Percentiles rank a stretch among this genome's conserved stretches.
phyloP scores from a whole-genome alignment of 495 filamentous ascomycete species.

The Aspergillus kassunensis region DNA sequence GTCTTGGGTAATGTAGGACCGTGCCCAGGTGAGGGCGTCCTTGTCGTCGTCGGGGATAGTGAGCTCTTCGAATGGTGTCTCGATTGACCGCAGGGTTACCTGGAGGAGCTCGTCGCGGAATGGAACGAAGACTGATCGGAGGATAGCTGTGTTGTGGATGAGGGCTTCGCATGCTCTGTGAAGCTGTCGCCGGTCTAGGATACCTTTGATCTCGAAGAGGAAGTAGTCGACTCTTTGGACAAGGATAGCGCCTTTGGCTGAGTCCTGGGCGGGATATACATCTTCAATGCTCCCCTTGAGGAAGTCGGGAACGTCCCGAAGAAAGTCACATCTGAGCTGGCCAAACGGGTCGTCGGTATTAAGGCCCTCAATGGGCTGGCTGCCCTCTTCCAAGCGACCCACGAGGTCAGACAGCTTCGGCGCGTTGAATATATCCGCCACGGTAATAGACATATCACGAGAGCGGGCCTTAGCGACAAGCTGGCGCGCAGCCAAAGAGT shows the following conservation, averaged over 20 bases:
- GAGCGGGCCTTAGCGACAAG: background rate
- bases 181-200: background rate
- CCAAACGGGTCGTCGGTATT: background rate
- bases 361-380: background rate
- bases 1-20: background rate
- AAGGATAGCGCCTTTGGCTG: too few relatives aligned
- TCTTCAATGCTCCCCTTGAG: background rate
- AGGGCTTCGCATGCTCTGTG: background rate
- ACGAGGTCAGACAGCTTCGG: background rate
- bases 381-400: background rate
- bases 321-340: background rate
- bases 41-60: background rate
- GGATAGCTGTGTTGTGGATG: background rate
- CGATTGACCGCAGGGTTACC: background rate
- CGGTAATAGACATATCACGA: background rate
- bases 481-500: background rate
- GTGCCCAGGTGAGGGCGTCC: background rate
- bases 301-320: background rate
- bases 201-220: background rate
- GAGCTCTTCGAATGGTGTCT: background rate
- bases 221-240: background rate
- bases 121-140: background rate
- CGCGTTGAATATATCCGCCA: background rate
- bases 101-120: background rate
- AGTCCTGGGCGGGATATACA: background rate